A percentile compares a stretch with the other conserved stretches of the same genome.
phyloP scores from a whole-genome alignment of 192 early-diverging fungal species.

The Paraglomus occultum region DNA sequence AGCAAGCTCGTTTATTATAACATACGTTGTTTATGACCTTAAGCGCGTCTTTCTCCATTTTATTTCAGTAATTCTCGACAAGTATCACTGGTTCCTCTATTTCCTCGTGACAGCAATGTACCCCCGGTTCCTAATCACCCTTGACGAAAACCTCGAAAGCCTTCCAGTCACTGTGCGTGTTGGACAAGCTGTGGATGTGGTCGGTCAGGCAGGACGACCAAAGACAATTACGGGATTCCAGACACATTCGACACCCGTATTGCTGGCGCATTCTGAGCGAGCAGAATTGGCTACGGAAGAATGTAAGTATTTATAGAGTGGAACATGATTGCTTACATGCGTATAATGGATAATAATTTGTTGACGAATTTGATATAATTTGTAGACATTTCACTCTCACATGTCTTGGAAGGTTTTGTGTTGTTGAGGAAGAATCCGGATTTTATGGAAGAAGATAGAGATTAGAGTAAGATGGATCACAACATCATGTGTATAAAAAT shows the following conservation, averaged over 20 bases:
- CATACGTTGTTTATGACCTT: neutral
- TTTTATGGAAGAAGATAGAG: constrained; percentile 69
- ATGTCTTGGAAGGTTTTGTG: constrained; percentile 94
- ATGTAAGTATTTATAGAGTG: constrained; percentile 46
- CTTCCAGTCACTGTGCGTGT: constrained; percentile 90
- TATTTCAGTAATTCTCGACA: constrained; percentile 74
- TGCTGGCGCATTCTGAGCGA: constrained; percentile 93
- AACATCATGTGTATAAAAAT: neutral
- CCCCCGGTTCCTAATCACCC: constrained; percentile 96
- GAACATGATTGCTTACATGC: constrained; percentile 5
- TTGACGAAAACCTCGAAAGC: constrained; percentile 86
- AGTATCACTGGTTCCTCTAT: constrained; percentile 93
- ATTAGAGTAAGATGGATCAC: constrained; percentile 28
- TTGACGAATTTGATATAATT: neutral
- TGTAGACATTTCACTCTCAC: constrained; percentile 70
- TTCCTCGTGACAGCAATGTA: constrained; percentile 93
- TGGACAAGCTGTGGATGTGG: constrained; percentile 98
- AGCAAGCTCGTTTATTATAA: neutral
- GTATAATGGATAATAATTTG: neutral
- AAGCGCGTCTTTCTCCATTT: neutral
- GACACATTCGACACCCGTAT: constrained; percentile 95
- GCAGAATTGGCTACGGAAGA: constrained; percentile 99
- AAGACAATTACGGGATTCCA: constrained; percentile 99
- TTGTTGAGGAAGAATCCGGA: constrained; percentile 93
- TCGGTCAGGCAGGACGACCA: constrained; percentile 96